Evolutionary conservation across 148 eudicot species (phyloP), one percentile per base, ranked within the genome.

Genomic region (Vaccinium myrtillus): DNA sequence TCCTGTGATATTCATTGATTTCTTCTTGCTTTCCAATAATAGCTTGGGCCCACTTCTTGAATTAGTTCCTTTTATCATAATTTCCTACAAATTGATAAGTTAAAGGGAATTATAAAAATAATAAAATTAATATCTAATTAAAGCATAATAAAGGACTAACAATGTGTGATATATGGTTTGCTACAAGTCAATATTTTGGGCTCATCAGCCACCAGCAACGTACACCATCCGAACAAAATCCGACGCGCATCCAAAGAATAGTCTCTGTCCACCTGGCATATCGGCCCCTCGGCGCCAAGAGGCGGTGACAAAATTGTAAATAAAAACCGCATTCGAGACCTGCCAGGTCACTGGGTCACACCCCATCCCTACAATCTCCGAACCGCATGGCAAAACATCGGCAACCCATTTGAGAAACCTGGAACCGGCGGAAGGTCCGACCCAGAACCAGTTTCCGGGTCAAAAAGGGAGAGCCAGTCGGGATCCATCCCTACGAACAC

Each of bases 151-250:
- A n/a, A n/a, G n/a, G n/a, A n/a, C n/a, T n/a, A n/a, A n/a, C n/a
- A n/a, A n/a, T n/a, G n/a, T n/a, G n/a, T n/a, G n/a, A n/a, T n/a
- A n/a, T n/a, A n/a, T n/a, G n/a, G n/a, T n/a, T n/a, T n/a, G n/a
- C n/a, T n/a, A n/a, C n/a, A n/a, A n/a, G n/a, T n/a, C n/a, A n/a
- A n/a, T n/a, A n/a, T n/a, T n/a, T n/a, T n/a, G n/a, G n/a, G n/a
- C n/a, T n/a, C n/a, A n/a, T n/a, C n/a, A n/a, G n/a, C n/a, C 99
- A 0, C 99, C 99, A 0, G 98, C 99, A 5, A 96, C 89, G 9
- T 89, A 54, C 71, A 93, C 95, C 92, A 49, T 89, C 87, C 91
- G 82, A 77, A 61, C 83, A 36, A 46, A 79, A 80, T 91, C 97
- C 0, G 94, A 89, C 15, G 93, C 32, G 2, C 92, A 91, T 3